These are phyloP conservation scores for Reutealis trisperma DNA, from an alignment of 345 rosid species.

Conservation along the genomic window DNA sequence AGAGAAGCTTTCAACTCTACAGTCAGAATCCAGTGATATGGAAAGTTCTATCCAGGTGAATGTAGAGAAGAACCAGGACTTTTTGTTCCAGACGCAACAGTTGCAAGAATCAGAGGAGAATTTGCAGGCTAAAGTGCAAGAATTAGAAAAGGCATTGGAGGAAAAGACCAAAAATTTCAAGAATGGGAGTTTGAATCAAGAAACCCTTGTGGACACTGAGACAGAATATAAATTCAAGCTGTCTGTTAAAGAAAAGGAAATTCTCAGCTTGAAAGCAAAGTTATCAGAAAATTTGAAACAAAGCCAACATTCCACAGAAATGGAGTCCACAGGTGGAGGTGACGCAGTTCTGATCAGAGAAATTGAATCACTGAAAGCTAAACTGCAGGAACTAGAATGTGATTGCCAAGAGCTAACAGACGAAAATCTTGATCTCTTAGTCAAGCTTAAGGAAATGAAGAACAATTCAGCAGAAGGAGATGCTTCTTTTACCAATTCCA, in stretches of 20 bases:
- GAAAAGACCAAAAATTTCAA: constrained; percentile 17
- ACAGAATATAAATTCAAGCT: constrained; percentile 31
- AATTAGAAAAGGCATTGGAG: constrained; percentile 38
- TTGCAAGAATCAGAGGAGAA: constrained; percentile 41
- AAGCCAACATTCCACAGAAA: constrained; percentile 14
- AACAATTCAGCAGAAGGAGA: constrained; percentile 20
- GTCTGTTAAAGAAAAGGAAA: constrained; percentile 40
- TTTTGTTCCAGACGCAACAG: constrained; percentile 28
- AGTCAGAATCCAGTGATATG: constrained; percentile 32
- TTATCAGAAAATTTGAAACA: constrained; percentile 24
- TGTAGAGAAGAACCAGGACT: constrained; percentile 29
- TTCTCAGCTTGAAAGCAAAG: constrained; percentile 35
- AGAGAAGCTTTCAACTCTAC: constrained; percentile 28
- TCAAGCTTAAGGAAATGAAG: constrained; percentile 43
- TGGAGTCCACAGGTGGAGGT: constrained; percentile 10
- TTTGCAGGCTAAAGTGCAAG: constrained; percentile 36
- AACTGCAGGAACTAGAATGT: constrained; percentile 53
- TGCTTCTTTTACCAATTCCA: neutral
- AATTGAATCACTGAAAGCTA: constrained; percentile 41
- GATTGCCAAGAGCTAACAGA: constrained; percentile 69
- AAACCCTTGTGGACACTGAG: constrained; percentile 17
- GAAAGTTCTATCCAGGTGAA: constrained; percentile 28
- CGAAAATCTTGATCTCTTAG: constrained; percentile 54
- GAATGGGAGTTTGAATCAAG: constrained; percentile 5
- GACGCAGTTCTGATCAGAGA: constrained; percentile 32